Percentiles rank a stretch among this genome's conserved stretches.
phyloP scores from a whole-genome alignment of 371 early-diverging fungal species.

The Mucor saturninus region DNA sequence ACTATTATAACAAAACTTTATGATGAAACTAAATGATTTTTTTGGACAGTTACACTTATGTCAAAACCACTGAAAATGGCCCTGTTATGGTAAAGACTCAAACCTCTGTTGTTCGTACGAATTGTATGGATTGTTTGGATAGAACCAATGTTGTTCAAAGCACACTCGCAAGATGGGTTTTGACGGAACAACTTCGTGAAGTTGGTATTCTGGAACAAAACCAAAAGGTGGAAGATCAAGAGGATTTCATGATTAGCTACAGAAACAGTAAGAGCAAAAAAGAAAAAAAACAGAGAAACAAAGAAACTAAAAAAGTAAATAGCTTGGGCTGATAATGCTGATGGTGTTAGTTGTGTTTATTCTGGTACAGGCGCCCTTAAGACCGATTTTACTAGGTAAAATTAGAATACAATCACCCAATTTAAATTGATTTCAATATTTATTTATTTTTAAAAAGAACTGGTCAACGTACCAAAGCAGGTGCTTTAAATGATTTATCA shows the following conservation, averaged over 20 bases:
- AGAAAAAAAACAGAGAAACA: not conserved
- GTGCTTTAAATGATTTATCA: slow-evolving; percentile 82
- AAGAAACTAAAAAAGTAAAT: slow-evolving; percentile 1
- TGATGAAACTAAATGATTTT: not conserved
- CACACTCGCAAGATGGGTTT: slow-evolving; percentile 76
- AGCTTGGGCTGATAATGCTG: slow-evolving; percentile 99
- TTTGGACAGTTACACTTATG: slow-evolving; percentile 25
- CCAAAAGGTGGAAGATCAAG: slow-evolving; percentile 65
- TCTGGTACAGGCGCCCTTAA: slow-evolving; percentile 98
- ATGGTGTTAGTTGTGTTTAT: slow-evolving; percentile 93
- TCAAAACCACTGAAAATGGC: slow-evolving; percentile 5
- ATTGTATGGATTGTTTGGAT: slow-evolving; percentile 99
- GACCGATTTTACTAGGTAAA: slow-evolving; percentile 90
- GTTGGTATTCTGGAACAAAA: slow-evolving; percentile 61
- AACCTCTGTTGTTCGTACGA: slow-evolving; percentile 90
- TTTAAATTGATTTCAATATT: slow-evolving; percentile 20
- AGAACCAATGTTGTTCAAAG: slow-evolving; percentile 99
- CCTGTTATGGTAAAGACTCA: slow-evolving; percentile 60
- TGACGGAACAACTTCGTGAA: slow-evolving; percentile 71
- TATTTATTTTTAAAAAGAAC: slow-evolving; percentile 41
- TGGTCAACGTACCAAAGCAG: slow-evolving; percentile 83
- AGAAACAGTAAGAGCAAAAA: slow-evolving; percentile 44
- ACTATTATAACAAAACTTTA: not conserved
- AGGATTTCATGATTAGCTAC: slow-evolving; percentile 43
- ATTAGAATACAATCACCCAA: not conserved